phyloP scores from a whole-genome alignment of 257 asterid genomes.

The Nicotiana sylvestris region DNA sequence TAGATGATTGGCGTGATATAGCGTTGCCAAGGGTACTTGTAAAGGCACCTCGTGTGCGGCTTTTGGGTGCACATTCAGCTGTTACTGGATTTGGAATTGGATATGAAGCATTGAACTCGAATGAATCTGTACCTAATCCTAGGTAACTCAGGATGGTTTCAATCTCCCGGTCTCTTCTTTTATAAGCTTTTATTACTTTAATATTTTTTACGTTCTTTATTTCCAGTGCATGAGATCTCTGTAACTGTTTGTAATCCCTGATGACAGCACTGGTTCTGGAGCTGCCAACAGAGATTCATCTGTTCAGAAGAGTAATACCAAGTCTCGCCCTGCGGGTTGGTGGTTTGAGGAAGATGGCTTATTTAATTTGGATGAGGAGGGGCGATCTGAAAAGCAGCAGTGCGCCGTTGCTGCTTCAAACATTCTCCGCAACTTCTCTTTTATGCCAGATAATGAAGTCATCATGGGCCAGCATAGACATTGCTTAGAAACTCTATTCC shows the following conservation, averaged over 20 bases:
- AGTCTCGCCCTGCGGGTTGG: conserved; percentile 73
- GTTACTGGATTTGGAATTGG: conserved; percentile 90
- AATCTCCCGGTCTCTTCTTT: background rate
- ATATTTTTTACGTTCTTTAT: background rate
- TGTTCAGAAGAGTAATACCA: conserved; percentile 44
- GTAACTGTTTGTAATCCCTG: conserved; percentile 1
- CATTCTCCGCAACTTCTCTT: conserved; percentile 84
- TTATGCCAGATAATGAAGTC: conserved; percentile 95
- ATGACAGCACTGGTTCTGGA: conserved; percentile 49
- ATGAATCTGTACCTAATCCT: conserved; percentile 54
- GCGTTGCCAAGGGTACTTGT: conserved; percentile 79
- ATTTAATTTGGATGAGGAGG: conserved; percentile 89
- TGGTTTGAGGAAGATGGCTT: conserved; percentile 98
- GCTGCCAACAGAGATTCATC: conserved; percentile 56
- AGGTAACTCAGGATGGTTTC: conserved; percentile 32
- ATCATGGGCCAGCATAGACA: conserved; percentile 96
- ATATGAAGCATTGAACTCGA: conserved; percentile 56
- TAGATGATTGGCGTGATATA: conserved; percentile 98
- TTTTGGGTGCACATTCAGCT: conserved; percentile 62
- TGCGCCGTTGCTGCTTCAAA: conserved; percentile 97
- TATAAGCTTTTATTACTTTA: background rate
- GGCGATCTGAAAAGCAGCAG: conserved; percentile 82
- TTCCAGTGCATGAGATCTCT: background rate
- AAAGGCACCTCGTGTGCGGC: conserved; percentile 67
- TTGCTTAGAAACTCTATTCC: conserved; percentile 87